A percentile compares a stretch with the other conserved stretches of the same genome.
These are phyloP conservation scores for Zoysia pacifica DNA, from an alignment of 176 grass and related monocot genomes.

Conservation along the genomic window DNA sequence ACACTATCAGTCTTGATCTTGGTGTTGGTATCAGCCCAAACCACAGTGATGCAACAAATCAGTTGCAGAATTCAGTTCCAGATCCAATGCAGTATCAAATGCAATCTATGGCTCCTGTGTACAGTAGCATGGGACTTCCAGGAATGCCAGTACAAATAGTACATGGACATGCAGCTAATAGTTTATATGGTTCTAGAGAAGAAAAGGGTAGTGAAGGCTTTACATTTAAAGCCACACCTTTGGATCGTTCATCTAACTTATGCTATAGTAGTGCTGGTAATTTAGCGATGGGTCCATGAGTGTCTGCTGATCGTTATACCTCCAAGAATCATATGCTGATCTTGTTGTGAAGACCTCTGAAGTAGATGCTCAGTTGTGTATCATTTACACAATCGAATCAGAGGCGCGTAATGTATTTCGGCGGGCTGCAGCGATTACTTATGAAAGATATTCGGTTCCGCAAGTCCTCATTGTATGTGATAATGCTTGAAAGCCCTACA, in stretches of 20 bases:
- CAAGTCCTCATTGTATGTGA: slow-evolving; percentile 33
- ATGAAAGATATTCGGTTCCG: neutral
- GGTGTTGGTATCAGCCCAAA: slow-evolving; percentile 89
- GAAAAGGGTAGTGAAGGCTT: slow-evolving; percentile 65
- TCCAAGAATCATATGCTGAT: slow-evolving; percentile 40
- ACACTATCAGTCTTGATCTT: slow-evolving; percentile 85
- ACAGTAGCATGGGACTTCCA: slow-evolving; percentile 45
- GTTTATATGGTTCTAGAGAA: slow-evolving; percentile 59
- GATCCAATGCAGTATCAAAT: slow-evolving; percentile 72
- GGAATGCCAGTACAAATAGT: slow-evolving; percentile 46
- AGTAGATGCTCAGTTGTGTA: slow-evolving; percentile 40
- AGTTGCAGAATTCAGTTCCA: slow-evolving; percentile 37
- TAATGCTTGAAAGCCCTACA: slow-evolving; percentile 21
- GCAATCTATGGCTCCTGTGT: slow-evolving; percentile 52
- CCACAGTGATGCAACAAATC: slow-evolving; percentile 55
- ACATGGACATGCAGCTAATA: slow-evolving; percentile 46
- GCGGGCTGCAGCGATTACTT: neutral
- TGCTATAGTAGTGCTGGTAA: slow-evolving; percentile 88
- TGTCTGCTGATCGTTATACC: slow-evolving; percentile 23
- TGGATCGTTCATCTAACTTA: slow-evolving; percentile 77
- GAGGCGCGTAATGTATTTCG: slow-evolving; percentile 39
- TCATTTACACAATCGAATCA: slow-evolving; percentile 24
- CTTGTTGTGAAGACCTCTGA: slow-evolving; percentile 7
- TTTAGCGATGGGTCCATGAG: slow-evolving; percentile 81
- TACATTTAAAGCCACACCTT: slow-evolving; percentile 74